Base-by-base conservation (phyloP, 208 protist genomes). In the Wallacemonas rigidus region DNA sequence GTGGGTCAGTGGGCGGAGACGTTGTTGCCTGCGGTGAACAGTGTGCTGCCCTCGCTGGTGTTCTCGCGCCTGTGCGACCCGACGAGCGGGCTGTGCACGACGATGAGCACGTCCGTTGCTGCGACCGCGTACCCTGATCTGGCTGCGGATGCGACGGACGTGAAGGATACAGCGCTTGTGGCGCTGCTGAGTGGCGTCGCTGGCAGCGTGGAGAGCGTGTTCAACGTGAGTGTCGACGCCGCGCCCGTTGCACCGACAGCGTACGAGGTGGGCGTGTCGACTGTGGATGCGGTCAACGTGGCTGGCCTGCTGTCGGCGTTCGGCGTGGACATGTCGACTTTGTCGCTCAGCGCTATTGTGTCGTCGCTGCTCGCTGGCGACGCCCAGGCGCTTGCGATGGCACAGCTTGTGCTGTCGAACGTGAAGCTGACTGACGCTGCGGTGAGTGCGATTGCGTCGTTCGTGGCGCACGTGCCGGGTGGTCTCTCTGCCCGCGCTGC, bases 231-330 rank as follows among this genome's bases (percentile, higher is more conserved):
- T 17, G 9, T 44, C 44, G 36, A 11, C 57, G 38, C 38, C 7
- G 35, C 7, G 12, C 6, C 38, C 17, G 57, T 45, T 39, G 57
- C 57, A 7, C 7, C n/a, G 36, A 47, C 57, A 12, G 57, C 2
- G 57, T 63, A 58, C 54, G 54, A 58, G 15, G 54, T 58, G 9
- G 15, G 54, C 54, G 54, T 58, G 54, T 58, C 54, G 54, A 58
- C 54, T 58, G 54, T 58, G 9, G 54, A 14, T 17, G 54, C 9
- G 15, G 54, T 58, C 15, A 17, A 58, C 11, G 54, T 58, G 9
- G 54, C 54, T 35, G 54, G 11, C 11, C 15, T 58, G 54, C 54
- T 58, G 11, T 11, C 15, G 15, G 15, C 17, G 54, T 58, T 58
- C 54, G 54, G 54, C 54, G 54, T 58, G 9, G 54, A 58, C 54